Evolutionary conservation across 805 yeast genomes (phyloP).

Genomic region (Groenewaldozyma tartarivorans): DNA sequence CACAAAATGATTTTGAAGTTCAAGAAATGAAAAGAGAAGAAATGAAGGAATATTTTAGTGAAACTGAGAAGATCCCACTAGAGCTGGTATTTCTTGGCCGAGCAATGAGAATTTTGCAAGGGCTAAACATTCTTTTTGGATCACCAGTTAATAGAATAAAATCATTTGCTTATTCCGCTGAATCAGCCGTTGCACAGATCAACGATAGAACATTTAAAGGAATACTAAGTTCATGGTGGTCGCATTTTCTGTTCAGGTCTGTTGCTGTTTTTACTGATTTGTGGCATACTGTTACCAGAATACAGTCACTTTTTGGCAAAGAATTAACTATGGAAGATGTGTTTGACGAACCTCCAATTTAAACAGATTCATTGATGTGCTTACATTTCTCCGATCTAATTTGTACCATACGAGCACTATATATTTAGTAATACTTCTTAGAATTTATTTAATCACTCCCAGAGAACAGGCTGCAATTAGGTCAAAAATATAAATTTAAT

Average conservation of each 20-base stretch:
- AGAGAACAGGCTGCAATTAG: too few relatives aligned
- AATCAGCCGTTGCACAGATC: constrained; percentile 9
- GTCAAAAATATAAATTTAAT: too few relatives aligned
- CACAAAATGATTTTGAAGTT: constrained; percentile 37
- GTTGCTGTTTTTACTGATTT: constrained; percentile 11
- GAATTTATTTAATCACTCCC: too few relatives aligned
- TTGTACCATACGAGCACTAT: too few relatives aligned
- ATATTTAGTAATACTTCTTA: too few relatives aligned
- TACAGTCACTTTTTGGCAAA: background rate
- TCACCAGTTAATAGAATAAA: constrained; percentile 70
- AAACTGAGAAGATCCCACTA: constrained; percentile 57
- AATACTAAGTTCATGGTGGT: constrained; percentile 5
- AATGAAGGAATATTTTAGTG: constrained; percentile 47
- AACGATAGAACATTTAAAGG: constrained; percentile 4
- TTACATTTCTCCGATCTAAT: too few relatives aligned
- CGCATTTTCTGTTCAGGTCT: constrained; percentile 9
- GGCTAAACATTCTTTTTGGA: constrained; percentile 52
- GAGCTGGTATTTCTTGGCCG: constrained; percentile 57
- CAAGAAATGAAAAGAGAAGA: constrained; percentile 37
- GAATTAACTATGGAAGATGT: background rate
- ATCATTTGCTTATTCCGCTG: constrained; percentile 50
- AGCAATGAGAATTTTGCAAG: constrained; percentile 67
- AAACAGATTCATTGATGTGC: too few relatives aligned
- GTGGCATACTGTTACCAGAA: constrained; percentile 4
- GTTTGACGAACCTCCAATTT: too few relatives aligned